Evolutionary conservation across 2,329 filamentous ascomycete species (phyloP), one percentile per base, ranked within the genome.

Genomic region (Hypoxylon rubiginosum): DNA sequence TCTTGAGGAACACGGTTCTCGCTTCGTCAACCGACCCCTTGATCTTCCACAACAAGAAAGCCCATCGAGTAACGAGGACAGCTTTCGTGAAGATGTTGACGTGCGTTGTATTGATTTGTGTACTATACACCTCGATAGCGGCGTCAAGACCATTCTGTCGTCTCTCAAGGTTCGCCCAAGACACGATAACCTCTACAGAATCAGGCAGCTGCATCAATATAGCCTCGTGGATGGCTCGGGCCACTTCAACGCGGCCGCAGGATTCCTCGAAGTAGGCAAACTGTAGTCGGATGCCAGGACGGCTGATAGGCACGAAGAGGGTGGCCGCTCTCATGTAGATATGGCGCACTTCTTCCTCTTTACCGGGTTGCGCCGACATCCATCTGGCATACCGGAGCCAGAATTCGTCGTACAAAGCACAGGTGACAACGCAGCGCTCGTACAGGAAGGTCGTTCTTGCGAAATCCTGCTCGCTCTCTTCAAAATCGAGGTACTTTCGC

Each of bases 381-480:
- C 96, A 99, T 43, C 95, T 86, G 15, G 92, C 93, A 79, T 97
- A 99, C n/a, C 96, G 91, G 74, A 97, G 89, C 96, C 96, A 99
- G 79, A 98, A 97, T 76, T 98, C 95, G 53, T 98, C 95, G 76
- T 99, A 97, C 71, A 97, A 91, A 15, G 96, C 95, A 74, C 93
- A 97, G 0, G 93, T 95, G 36, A 97, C 93, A 56, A 99, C 81
- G 74, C 94, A 98, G 55, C 96, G 90, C 82, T 99, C 96, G 77
- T 99, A 98, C 32, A 99, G 82, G 75, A 96, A 96, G 5, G 92
- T 87, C 49, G 86, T 91, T 64, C 96, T 88, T 13, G 84, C 80
- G 71, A 90, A 93, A 69, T 94, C 89, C 56, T 92, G 93, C 78
- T 97, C 91, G 0, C 86, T 81, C 80, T 99, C 96, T 77, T 99